Evolutionary conservation across 2,329 filamentous ascomycete species (phyloP), one percentile per base, ranked within the genome.

Genomic region (Colletotrichum musicola): DNA sequence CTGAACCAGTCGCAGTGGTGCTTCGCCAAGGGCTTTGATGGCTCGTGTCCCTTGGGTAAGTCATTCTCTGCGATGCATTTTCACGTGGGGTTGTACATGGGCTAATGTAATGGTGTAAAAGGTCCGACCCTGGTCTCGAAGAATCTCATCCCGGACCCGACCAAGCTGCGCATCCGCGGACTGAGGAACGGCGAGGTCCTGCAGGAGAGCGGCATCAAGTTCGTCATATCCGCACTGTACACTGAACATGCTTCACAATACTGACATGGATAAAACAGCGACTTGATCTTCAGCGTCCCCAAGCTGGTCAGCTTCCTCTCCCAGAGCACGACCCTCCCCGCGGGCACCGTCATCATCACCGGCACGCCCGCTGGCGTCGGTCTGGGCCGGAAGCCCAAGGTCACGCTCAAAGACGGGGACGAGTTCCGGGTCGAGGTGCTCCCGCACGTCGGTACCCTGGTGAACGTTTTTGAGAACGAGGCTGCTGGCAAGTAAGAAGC

Each of bases 1-100:
- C 81, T 85, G 72, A 80, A 81, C 22, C 83, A 86, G 74, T 81
- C 79, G 57, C 87, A 89, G 74, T 88, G 85, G 82, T 86, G 82
- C 71, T 89, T 84, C 74, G 87, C 85, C 40, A 89, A 89, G 76
- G 85, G 86, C 0, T 87, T 88, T 60, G 87, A 89, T 69, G 83
- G 83, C 10, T 81, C 83, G 0, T 88, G 85, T 65, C 87, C 87
- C 0, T 75, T 88, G 16, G 70, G 72, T 73, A 30, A 60, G 64
- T 7, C 6, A 5, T 30, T 30, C 7, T 30, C 7, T 56, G 3
- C 10, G n/a, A 20, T 22, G 22, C 22, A 22, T 22, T 22, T 22
- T 49, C 10, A 16, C 9, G n/a, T 18, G n/a, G n/a, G 3, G 3
- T 47, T 14, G n/a, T 3, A 3, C 6, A 20, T 13, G 12, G 9